A percentile compares a stretch with the other conserved stretches of the same genome.
These are phyloP conservation scores for Yamadazyma buinensis DNA, from an alignment of 1,139 yeast species.

Conservation along the genomic window DNA sequence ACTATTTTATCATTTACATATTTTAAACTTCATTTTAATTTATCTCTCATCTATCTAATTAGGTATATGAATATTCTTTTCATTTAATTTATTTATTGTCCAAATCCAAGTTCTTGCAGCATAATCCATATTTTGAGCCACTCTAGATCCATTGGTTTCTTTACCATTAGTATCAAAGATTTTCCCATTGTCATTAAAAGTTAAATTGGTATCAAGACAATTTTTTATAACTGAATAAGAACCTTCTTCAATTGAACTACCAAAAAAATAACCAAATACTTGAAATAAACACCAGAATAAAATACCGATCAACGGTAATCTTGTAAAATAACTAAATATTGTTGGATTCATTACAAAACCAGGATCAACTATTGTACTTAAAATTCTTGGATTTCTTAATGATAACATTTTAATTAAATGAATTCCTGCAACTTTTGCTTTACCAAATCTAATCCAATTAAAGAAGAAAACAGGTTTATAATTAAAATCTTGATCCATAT, in stretches of 20 bases:
- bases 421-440: slow-evolving; percentile 77
- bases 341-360: slow-evolving; percentile 83
- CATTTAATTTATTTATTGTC: slow-evolving; percentile 62
- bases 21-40: background rate
- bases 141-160: slow-evolving; percentile 49
- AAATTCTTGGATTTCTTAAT: slow-evolving; percentile 59
- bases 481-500: slow-evolving; percentile 50
- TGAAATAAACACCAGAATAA: slow-evolving; percentile 68
- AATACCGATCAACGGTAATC: slow-evolving; percentile 72
- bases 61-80: slow-evolving; percentile 35
- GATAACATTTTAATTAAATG: slow-evolving; percentile 69
- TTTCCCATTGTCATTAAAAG: slow-evolving; percentile 61
- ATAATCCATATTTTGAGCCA: slow-evolving; percentile 57
- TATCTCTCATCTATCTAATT: slow-evolving; percentile 2
- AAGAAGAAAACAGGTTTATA: slow-evolving; percentile 62
- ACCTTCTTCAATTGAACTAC: slow-evolving; percentile 71
- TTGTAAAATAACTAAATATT: slow-evolving; percentile 69
- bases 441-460: slow-evolving; percentile 76
- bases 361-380: slow-evolving; percentile 73
- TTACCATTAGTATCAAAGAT: slow-evolving; percentile 61
- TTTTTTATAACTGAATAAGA: slow-evolving; percentile 63
- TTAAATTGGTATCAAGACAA: slow-evolving; percentile 53
- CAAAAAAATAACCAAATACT: slow-evolving; percentile 62
- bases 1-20: no score
- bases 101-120: slow-evolving; percentile 82